Evolutionary conservation across 2,329 filamentous ascomycete genomes (phyloP).

Genomic region (Aspergillus sclerotialis): DNA sequence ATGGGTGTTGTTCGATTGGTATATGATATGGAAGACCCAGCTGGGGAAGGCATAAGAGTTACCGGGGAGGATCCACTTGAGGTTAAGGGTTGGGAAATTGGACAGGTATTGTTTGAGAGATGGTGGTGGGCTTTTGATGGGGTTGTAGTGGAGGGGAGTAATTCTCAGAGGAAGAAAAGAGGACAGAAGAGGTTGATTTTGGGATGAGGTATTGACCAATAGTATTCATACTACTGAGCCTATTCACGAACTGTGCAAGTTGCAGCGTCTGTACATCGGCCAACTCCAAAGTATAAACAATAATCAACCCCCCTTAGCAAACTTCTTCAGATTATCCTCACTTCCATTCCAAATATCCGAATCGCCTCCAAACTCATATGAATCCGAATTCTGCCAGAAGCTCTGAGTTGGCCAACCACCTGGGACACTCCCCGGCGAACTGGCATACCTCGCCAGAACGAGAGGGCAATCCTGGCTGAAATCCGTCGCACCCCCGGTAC

Average conservation of each 20-base stretch:
- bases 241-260: too few species aligned
- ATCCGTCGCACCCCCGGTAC: conserved; percentile 44
- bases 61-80: conserved; percentile 46
- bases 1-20: conserved; percentile 47
- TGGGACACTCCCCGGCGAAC: conserved; percentile 39
- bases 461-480: conserved; percentile 44
- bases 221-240: too few species aligned
- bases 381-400: conserved; percentile 50
- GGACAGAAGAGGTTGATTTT: conserved; percentile 33
- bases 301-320: conserved; percentile 8
- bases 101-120: conserved; percentile 50
- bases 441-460: conserved; percentile 42
- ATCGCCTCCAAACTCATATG: conserved; percentile 46
- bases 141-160: conserved; percentile 48
- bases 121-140: conserved; percentile 58
- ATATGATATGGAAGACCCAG: conserved; percentile 51
- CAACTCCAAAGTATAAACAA: too few species aligned
- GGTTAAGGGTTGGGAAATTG: conserved; percentile 49
- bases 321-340: conserved; percentile 25
- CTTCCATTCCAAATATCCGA: conserved; percentile 48
- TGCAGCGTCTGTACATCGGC: not conserved
- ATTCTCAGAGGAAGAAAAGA: conserved; percentile 43
- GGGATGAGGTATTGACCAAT: not conserved
- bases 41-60: conserved; percentile 46
- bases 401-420: conserved; percentile 48